phyloP scores from a whole-genome alignment of 805 yeast species.

The Candida odintsovae region DNA sequence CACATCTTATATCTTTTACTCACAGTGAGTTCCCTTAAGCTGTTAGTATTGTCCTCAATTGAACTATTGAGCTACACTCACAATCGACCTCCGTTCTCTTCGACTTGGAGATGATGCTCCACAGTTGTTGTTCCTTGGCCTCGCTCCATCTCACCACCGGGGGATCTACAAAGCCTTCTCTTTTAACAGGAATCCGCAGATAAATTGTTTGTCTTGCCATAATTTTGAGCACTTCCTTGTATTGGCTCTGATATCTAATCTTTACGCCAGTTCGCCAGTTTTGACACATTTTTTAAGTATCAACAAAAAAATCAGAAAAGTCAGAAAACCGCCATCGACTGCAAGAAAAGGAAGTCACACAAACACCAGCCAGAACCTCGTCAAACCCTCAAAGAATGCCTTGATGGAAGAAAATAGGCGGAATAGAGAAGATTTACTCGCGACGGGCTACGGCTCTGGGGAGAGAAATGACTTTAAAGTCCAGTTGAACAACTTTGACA shows the following conservation, averaged over 20 bases:
- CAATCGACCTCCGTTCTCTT: constrained; percentile 23
- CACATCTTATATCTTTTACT: not conserved
- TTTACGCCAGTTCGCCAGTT: too few relatives aligned
- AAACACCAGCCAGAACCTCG: not conserved
- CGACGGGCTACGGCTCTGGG: not conserved
- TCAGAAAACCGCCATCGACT: not conserved
- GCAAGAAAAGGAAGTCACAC: too few relatives aligned
- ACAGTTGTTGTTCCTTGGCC: constrained; percentile 19
- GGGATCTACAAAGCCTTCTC: constrained; percentile 22
- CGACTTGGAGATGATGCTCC: constrained; percentile 21
- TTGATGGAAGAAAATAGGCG: not conserved
- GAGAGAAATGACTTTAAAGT: constrained; percentile 23
- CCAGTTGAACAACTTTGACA: constrained; percentile 60
- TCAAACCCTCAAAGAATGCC: not conserved
- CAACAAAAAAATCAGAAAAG: not conserved
- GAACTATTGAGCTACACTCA: not conserved
- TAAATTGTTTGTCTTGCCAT: constrained; percentile 16
- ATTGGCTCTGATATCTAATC: too few relatives aligned
- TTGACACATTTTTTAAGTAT: not conserved
- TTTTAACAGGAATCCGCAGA: constrained; percentile 19
- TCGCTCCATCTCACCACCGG: constrained; percentile 22
- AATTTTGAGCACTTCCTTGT: too few relatives aligned
- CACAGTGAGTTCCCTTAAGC: constrained; percentile 8
- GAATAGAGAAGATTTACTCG: constrained; percentile 4
- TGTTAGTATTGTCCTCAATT: constrained; percentile 1